These are phyloP conservation scores for Megacollybia marginata DNA, from an alignment of 768 basidiomycete genomes.

Conservation along the genomic window DNA sequence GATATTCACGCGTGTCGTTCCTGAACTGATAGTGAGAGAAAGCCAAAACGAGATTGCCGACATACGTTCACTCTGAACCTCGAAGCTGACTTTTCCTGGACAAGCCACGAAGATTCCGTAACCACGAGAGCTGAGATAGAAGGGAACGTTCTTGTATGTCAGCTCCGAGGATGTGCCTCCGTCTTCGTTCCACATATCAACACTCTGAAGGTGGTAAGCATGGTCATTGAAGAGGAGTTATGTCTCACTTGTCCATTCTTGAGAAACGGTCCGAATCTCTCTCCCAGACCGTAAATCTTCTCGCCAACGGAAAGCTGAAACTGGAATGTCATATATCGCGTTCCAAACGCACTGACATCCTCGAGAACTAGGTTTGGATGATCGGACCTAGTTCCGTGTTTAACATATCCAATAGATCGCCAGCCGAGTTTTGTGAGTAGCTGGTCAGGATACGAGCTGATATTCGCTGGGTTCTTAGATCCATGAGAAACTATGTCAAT, in stretches of 20 bases:
- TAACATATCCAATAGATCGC: conserved; percentile 23
- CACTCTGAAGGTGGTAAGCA: conserved; percentile 7
- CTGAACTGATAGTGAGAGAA: conserved; percentile 10
- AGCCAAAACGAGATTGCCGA: conserved; percentile 16
- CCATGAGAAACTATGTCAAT: conserved; percentile 20
- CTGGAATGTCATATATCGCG: conserved; percentile 24
- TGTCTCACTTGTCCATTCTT: conserved; percentile 33
- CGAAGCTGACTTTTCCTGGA: conserved; percentile 38
- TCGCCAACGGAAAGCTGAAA: conserved; percentile 33
- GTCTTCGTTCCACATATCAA: conserved; percentile 40
- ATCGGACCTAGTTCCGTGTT: conserved; percentile 12
- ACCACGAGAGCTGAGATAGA: conserved; percentile 30
- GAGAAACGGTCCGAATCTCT: conserved; percentile 37
- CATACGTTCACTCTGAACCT: conserved; percentile 34
- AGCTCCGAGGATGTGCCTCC: conserved; percentile 32
- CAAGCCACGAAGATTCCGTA: conserved; percentile 42
- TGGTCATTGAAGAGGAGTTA: background rate
- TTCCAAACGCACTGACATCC: conserved; percentile 13
- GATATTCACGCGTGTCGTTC: conserved; percentile 22
- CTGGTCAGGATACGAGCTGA: conserved; percentile 12
- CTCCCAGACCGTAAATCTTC: conserved; percentile 39
- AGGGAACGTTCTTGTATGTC: conserved; percentile 29
- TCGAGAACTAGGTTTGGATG: conserved; percentile 13
- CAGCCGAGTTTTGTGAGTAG: conserved; percentile 23
- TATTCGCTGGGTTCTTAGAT: conserved; percentile 13